Evolutionary conservation across 164 flowering plant species (phyloP), one percentile per base, ranked within the genome.

Genomic region (Santalum album): DNA sequence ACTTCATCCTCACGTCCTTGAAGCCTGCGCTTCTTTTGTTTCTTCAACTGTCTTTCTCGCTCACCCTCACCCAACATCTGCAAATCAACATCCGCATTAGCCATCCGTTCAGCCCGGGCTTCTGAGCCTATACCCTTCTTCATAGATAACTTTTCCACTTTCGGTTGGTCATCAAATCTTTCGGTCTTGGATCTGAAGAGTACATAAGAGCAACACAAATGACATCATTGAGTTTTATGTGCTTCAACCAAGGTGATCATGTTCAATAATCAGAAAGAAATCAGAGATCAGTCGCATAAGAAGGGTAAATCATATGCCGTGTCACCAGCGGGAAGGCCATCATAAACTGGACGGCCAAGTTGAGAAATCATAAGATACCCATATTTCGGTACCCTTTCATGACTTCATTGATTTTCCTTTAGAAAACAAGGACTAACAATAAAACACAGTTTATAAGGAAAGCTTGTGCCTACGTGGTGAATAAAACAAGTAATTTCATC

Each of bases 1-100:
- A 92, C 95, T n/a, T 85, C 95, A 43, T 89, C 92, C 67, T 78
- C 87, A 59, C 88, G 96, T 51, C 99, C 99, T 59, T 77, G 85
- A 51, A 78, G 78, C 63, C 87, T 77, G 42, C 96, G 90, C 61
- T 79, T 87, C 74, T 86, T 90, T 73, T 76, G 86, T 65, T 89
- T 89, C 44, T 72, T 74, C 76, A 83, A 64, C 48, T 74, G 81
- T 68, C 97, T 76, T 57, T 68, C 82, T 60, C 78, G 69, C 69
- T 94, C 97, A 53, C 78, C 75, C 38, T 66, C 78, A 51, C 67
- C 58, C 65, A 83, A 57, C 59, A 94, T 75, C 71, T 87, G 96
- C 21, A 87, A 69, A 53, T 94, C 97, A 20, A 68, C 61, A 74
- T 92, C 88, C 48, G 92, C 82, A 64, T 78, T 77, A 25, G 80